Conservation (phyloP, 2,329 filamentous ascomycete species). For the Cercospora beticola region DNA sequence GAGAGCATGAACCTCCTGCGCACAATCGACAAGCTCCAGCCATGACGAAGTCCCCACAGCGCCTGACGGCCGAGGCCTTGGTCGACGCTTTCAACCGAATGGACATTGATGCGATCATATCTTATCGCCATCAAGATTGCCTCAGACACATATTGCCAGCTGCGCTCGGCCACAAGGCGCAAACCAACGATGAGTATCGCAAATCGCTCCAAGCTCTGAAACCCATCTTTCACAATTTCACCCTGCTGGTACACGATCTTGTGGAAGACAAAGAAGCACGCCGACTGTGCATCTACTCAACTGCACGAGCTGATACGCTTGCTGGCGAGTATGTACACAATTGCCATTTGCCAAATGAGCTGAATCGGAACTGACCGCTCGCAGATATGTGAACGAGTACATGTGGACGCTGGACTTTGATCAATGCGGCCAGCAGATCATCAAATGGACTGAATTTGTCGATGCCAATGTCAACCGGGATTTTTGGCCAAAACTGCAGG, state of each 20-base stretch:
- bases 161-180: slow-evolving; percentile 29
- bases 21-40: not conserved
- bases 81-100: slow-evolving; percentile 38
- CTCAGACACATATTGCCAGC: slow-evolving; percentile 34
- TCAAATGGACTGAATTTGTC: slow-evolving; percentile 24
- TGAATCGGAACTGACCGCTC: not conserved
- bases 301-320: slow-evolving; percentile 36
- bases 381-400: slow-evolving; percentile 24
- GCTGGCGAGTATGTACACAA: slow-evolving; percentile 21
- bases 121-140: slow-evolving; percentile 33
- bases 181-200: slow-evolving; percentile 28
- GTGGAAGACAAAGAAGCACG: slow-evolving; percentile 33
- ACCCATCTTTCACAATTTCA: slow-evolving; percentile 37
- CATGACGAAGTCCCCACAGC: slow-evolving; percentile 26
- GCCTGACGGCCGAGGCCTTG: slow-evolving; percentile 34
- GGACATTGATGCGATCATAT: slow-evolving; percentile 35
- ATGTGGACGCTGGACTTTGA: slow-evolving; percentile 28
- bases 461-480: slow-evolving; percentile 24
- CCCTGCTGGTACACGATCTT: slow-evolving; percentile 34
- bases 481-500: slow-evolving; percentile 26
- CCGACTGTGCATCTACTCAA: slow-evolving; percentile 38
- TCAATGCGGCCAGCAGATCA: slow-evolving; percentile 20
- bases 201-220: slow-evolving; percentile 29
- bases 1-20: not conserved
- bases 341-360: not conserved